Evolutionary conservation across 306 rosid species (phyloP).

Genomic region (Alnus rubra): DNA sequence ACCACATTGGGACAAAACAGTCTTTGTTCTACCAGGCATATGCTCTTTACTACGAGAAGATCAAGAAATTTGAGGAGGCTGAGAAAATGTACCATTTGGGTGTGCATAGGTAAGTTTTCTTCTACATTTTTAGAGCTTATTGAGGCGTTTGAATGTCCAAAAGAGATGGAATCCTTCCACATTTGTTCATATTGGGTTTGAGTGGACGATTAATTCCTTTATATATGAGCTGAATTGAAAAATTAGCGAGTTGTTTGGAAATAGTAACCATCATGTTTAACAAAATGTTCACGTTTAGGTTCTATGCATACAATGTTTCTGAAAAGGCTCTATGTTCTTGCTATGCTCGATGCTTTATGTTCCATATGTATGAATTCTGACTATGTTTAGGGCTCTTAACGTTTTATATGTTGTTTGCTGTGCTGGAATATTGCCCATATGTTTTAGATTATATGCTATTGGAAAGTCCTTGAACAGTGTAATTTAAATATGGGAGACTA

Average conservation of each 20-base stretch:
- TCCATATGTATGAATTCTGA: background rate
- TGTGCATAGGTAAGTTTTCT: constrained; percentile 55
- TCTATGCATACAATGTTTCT: background rate
- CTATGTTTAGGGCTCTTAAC: background rate
- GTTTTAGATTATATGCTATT: background rate
- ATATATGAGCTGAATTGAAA: background rate
- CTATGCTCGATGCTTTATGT: background rate
- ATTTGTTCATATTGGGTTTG: background rate
- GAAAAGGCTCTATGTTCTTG: background rate
- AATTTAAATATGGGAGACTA: background rate
- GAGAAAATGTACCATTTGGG: constrained; percentile 69
- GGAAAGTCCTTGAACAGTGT: background rate
- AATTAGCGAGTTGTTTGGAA: background rate
- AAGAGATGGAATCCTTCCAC: background rate
- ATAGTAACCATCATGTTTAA: background rate
- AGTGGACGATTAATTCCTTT: background rate
- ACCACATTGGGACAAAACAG: constrained; percentile 64
- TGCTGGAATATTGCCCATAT: background rate
- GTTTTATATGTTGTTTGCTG: background rate
- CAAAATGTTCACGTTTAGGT: background rate
- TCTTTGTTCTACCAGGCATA: constrained; percentile 81
- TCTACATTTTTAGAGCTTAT: background rate
- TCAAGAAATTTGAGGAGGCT: constrained; percentile 72
- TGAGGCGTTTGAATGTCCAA: background rate
- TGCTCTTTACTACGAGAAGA: constrained; percentile 76